Evolutionary conservation across 371 early-diverging fungal species (phyloP).

Genomic region (Mortierella sp.): DNA sequence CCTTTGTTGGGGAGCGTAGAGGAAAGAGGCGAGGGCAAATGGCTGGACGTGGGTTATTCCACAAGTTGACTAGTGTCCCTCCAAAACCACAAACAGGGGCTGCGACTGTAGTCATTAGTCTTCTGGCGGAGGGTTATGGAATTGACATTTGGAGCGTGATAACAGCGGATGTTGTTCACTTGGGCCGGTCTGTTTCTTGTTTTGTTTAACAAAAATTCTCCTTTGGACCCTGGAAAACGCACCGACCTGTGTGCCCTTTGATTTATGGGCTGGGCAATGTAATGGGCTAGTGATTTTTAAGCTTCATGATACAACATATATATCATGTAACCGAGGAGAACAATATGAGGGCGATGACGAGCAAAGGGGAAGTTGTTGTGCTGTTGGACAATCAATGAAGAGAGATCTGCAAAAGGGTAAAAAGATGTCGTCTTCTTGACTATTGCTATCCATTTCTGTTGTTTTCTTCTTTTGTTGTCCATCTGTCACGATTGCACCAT

Average conservation of each 20-base stretch:
- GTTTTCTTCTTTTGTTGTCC: neutral
- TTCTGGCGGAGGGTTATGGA: too few species aligned
- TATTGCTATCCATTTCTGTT: neutral
- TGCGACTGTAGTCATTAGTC: too few species aligned
- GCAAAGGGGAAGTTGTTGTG: constrained; percentile 6
- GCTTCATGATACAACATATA: too few species aligned
- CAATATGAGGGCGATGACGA: neutral
- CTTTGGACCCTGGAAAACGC: constrained; percentile 2
- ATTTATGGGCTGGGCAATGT: neutral
- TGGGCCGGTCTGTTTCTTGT: neutral
- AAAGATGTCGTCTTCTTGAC: neutral
- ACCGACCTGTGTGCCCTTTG: neutral
- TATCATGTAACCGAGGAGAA: neutral
- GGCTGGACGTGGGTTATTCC: too few species aligned
- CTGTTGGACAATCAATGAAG: constrained; percentile 4
- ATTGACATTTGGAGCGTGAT: too few species aligned
- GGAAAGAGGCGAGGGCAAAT: neutral
- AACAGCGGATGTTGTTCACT: neutral
- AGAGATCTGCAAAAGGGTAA: too few species aligned
- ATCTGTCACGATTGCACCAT: constrained; percentile 5
- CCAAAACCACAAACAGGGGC: too few species aligned
- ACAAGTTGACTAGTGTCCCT: too few species aligned
- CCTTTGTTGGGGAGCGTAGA: neutral
- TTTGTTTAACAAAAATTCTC: neutral
- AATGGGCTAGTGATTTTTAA: neutral